phyloP scores from a whole-genome alignment of 768 basidiomycete genomes.

The Agrocybe pediades region DNA sequence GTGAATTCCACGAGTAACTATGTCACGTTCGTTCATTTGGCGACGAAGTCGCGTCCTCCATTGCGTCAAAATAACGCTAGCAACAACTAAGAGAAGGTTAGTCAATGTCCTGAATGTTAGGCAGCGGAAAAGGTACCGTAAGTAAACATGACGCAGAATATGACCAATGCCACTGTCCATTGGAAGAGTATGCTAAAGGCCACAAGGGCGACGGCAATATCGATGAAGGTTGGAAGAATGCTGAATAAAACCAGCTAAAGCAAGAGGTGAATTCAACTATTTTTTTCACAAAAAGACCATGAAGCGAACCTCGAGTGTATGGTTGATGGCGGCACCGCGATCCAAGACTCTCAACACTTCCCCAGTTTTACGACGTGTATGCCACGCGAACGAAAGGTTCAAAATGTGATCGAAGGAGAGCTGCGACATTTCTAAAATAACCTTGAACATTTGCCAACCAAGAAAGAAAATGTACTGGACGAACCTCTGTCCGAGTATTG shows the following conservation, averaged over 20 bases:
- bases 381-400: conserved; percentile 84
- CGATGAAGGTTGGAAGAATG: conserved; percentile 80
- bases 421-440: conserved; percentile 72
- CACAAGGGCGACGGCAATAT: conserved; percentile 71
- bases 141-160: conserved; percentile 71
- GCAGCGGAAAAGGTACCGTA: conserved; percentile 44
- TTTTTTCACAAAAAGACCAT: background rate
- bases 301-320: conserved; percentile 60
- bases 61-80: conserved; percentile 63
- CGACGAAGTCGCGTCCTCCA: conserved; percentile 78
- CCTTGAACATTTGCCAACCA: background rate
- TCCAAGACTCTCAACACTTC: conserved; percentile 83
- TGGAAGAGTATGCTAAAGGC: conserved; percentile 66
- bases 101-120: conserved; percentile 48
- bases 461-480: conserved; percentile 7
- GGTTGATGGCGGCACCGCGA: conserved; percentile 86
- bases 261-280: conserved; percentile 7
- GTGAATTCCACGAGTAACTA: conserved; percentile 83
- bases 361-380: conserved; percentile 81
- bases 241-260: conserved; percentile 77
- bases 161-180: conserved; percentile 66
- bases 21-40: conserved; percentile 80
- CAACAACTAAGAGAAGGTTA: conserved; percentile 41
- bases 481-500: conserved; percentile 79
- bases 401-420: conserved; percentile 87